phyloP scores from a whole-genome alignment of 2,329 filamentous ascomycete genomes.

The Chaetomium sp. region DNA sequence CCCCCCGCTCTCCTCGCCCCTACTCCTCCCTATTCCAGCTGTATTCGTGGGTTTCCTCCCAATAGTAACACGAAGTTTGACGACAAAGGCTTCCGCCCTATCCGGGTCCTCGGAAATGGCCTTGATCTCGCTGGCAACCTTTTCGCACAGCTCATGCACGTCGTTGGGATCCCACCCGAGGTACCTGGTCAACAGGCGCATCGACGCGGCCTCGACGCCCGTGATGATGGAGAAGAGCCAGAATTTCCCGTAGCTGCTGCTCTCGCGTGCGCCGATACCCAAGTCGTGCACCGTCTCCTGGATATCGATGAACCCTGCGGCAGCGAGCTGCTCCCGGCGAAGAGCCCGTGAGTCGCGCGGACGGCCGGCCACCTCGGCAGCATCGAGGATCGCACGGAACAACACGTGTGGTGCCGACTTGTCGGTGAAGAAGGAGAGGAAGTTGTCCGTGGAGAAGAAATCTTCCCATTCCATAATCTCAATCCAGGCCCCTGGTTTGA shows the following conservation, averaged over 20 bases:
- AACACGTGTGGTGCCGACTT: constrained; percentile 41
- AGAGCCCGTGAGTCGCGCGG: constrained; percentile 41
- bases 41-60: constrained; percentile 42
- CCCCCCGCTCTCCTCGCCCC: constrained; percentile 21
- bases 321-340: constrained; percentile 37
- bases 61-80: constrained; percentile 43
- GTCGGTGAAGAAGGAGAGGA: constrained; percentile 36
- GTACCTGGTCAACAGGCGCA: constrained; percentile 47
- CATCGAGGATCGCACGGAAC: constrained; percentile 36
- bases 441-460: constrained; percentile 33
- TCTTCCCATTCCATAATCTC: constrained; percentile 50
- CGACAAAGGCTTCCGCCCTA: constrained; percentile 36
- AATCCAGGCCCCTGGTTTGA: constrained; percentile 52
- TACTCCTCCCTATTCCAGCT: constrained; percentile 25
- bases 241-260: constrained; percentile 44
- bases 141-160: constrained; percentile 41
- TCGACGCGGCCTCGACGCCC: constrained; percentile 41
- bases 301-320: constrained; percentile 48
- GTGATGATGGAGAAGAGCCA: constrained; percentile 49
- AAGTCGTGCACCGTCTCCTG: constrained; percentile 42
- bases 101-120: constrained; percentile 41
- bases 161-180: constrained; percentile 47
- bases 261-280: constrained; percentile 38
- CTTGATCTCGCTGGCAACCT: constrained; percentile 43
- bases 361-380: constrained; percentile 39